Base-by-base conservation (phyloP, 2,329 filamentous ascomycete species). In the Aspergillus tamarii region DNA sequence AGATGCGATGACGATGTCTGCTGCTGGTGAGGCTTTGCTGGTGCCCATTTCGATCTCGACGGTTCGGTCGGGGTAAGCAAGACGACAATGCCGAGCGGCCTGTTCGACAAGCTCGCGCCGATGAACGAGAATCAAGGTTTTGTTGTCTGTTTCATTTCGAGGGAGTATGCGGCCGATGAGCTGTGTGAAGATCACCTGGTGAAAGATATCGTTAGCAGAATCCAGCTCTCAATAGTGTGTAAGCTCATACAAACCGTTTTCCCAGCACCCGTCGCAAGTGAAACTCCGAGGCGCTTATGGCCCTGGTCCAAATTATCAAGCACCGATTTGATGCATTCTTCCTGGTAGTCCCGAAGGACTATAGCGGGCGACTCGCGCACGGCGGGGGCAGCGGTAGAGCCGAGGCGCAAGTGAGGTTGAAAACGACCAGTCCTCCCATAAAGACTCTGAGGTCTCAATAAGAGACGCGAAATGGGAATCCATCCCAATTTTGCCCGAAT, bases 1-100 rank as follows among this genome's bases (percentile, higher is more conserved):
- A 39, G 94, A 97, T 52, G 94, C 95, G 58, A 99, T 85, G 10
- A 94, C 97, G 69, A 99, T 97, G 77, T 99, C 94, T 61, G 94
- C 94, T 1, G 81, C 78, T 8, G 94, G 94, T 4, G 89, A 89
- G 2, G 94, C 91, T 69, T 91, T 89, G 55, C 87, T 81, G 52
- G 85, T 86, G 39, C 91, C 93, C 93, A 98, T 96, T 77, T 99
- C 95, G 61, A 99, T 89, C 66, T 98, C 94, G 50, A 98, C 88
- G 4, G 78, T 87, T 76, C 93, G 93, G 48, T 87, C 79, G 0
- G 94, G 94, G 71, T 99, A 98, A 4, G 92, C 88, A 65, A 85
- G 84, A 48, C 83, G 84, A 76, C 95, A 98, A 77, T 99, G 95
- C 4, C 86, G 85, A 11, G 92, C 93, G 4, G 95, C 95, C 80